phyloP scores from a whole-genome alignment of 106 monocot genomes.

The Allium cepa region DNA sequence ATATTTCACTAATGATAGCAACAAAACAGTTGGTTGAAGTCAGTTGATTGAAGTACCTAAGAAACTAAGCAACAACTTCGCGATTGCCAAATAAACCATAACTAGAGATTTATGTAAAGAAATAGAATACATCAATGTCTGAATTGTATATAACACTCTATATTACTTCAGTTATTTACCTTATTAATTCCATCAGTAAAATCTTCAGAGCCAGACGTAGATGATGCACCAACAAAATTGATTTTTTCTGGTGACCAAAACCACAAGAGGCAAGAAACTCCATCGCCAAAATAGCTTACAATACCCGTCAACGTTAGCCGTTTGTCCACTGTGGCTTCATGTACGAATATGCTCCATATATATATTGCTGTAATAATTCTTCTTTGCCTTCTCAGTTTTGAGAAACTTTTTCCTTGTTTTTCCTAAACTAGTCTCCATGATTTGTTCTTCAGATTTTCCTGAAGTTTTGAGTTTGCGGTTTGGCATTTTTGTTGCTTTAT shows the following conservation, averaged over 20 bases:
- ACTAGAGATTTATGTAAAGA: neutral
- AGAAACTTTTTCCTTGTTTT: neutral
- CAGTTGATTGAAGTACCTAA: conserved; percentile 5
- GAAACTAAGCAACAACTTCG: neutral
- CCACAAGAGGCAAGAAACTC: conserved; percentile 22
- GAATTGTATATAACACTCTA: neutral
- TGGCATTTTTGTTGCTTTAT: too few relatives aligned
- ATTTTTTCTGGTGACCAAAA: conserved; percentile 28
- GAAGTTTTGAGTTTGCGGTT: neutral
- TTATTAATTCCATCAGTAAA: neutral
- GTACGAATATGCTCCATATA: too few relatives aligned
- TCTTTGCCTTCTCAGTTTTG: conserved; percentile 1
- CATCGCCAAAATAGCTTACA: conserved; percentile 24
- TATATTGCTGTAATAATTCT: neutral
- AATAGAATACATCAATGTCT: neutral
- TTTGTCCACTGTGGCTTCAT: conserved; percentile 22
- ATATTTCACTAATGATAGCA: too few relatives aligned
- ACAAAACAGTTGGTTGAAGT: neutral
- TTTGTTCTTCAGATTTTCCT: neutral
- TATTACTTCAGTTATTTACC: neutral
- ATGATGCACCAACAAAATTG: conserved; percentile 14
- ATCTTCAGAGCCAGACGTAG: neutral
- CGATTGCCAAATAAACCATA: conserved; percentile 4
- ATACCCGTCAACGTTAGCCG: conserved; percentile 27
- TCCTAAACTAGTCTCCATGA: neutral